Conservation (phyloP, 352 stramenopile species). For the Globisporangium ultimum region DNA sequence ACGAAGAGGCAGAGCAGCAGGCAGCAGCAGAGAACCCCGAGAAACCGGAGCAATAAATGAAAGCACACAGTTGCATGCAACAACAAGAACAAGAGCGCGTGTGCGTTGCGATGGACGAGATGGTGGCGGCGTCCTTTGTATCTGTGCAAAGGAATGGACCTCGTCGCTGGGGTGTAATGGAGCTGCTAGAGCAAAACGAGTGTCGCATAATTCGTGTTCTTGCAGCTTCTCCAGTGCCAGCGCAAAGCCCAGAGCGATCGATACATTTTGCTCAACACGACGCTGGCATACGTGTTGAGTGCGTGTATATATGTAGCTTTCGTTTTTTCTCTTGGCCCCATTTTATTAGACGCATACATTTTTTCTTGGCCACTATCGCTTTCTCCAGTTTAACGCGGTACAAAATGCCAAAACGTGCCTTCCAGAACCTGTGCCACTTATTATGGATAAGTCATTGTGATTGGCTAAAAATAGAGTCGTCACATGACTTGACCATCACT, state of each 20-base stretch:
- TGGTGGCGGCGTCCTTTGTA: constrained; percentile 2
- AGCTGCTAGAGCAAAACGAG: constrained; percentile 9
- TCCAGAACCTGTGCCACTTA: neutral
- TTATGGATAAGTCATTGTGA: neutral
- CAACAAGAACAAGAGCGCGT: constrained; percentile 24
- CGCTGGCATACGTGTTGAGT: too few relatives aligned
- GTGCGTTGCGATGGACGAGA: constrained; percentile 23
- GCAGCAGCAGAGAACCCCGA: constrained; percentile 2
- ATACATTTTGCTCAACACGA: too few relatives aligned
- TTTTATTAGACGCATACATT: too few relatives aligned
- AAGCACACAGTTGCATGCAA: neutral
- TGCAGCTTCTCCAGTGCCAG: too few relatives aligned
- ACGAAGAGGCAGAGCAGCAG: constrained; percentile 14
- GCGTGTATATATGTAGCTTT: too few relatives aligned
- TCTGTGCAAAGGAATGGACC: too few relatives aligned
- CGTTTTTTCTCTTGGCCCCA: too few relatives aligned
- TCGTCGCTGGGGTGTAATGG: too few relatives aligned
- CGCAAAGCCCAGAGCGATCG: too few relatives aligned
- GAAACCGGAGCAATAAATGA: neutral
- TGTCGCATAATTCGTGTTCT: neutral
- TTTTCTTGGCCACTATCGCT: too few relatives aligned
- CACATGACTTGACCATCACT: neutral
- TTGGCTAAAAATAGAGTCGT: constrained; percentile 2
- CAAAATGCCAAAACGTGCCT: too few relatives aligned
- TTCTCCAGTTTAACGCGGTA: too few relatives aligned